Evolutionary conservation across 768 basidiomycete species (phyloP).

Genomic region (Pholiota molesta): DNA sequence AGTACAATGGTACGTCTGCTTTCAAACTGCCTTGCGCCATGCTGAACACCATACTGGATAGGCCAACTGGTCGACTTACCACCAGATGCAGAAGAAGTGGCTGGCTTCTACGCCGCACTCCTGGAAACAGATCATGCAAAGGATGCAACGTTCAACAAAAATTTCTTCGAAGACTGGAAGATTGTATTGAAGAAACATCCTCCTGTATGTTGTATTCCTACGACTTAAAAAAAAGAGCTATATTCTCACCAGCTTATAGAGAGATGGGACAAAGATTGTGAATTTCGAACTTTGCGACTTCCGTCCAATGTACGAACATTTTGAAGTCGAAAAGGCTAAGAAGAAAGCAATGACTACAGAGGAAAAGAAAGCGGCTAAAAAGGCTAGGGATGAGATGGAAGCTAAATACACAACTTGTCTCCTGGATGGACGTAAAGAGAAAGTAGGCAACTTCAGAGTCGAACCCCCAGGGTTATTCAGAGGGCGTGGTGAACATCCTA

Average conservation of each 20-base stretch:
- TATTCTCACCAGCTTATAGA: constrained; percentile 39
- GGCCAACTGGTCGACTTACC: constrained; percentile 81
- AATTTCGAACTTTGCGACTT: constrained; percentile 89
- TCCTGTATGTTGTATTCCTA: constrained; percentile 50
- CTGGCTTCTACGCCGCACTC: constrained; percentile 93
- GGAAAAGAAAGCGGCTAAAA: constrained; percentile 93
- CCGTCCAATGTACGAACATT: constrained; percentile 90
- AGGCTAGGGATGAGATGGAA: constrained; percentile 81
- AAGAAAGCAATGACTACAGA: constrained; percentile 84
- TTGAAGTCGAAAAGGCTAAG: constrained; percentile 90
- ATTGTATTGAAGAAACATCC: constrained; percentile 77
- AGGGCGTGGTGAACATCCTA: constrained; percentile 97
- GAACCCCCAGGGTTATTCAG: constrained; percentile 99
- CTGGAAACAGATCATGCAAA: constrained; percentile 91
- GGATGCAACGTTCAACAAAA: constrained; percentile 87
- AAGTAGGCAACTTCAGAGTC: constrained; percentile 96
- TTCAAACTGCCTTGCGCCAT: constrained; percentile 2
- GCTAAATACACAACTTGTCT: constrained; percentile 82
- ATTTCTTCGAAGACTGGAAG: constrained; percentile 94
- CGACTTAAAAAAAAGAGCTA: neutral
- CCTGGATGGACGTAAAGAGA: constrained; percentile 97
- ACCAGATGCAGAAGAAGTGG: constrained; percentile 91
- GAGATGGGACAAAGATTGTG: constrained; percentile 73
- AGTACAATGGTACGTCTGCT: constrained; percentile 77
- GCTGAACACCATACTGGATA: constrained; percentile 31